Base-by-base conservation (phyloP, 768 basidiomycete genomes). In the Chalciporus chontae region DNA sequence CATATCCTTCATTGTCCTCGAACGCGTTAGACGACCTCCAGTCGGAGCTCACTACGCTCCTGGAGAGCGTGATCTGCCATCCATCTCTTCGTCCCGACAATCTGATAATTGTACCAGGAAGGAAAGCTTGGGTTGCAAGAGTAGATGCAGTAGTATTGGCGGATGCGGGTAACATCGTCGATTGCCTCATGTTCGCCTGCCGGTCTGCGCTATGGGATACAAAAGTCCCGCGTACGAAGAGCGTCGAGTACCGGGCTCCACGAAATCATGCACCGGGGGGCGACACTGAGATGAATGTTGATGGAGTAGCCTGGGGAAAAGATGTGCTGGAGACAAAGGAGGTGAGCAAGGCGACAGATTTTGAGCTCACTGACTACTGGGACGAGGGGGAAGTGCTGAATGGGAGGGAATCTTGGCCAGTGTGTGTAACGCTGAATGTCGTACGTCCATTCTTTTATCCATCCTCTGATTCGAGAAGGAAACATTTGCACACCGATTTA, bases 321-420 rank as follows among this genome's bases (percentile, higher is more conserved):
- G 83, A 83, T 54, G 76, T 80, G 2, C 78, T 88, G 36, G 81
- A 82, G 56, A 85, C 82, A 14, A 72, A 80, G 34, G 55, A 52
- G 29, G 66, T 72, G 32, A 64, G 63, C 19, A 66, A 67, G 8
- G 86, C 83, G 10, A 79, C 81, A 8, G 92, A 94, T 65, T 94
- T 94, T 57, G 92, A 94, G 69, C 75, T 94, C 18, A 77, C 83
- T 10, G 91, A 94, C 64, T 88, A 84, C 53, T 91, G 89, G 88
- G 90, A 90, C 59, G 88, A 90, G 54, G 92, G 92, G 0, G 85
- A 83, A 49, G 66, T 73, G 15, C 61, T 92, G 24, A 75, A 71
- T 34, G 83, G 83, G 2, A 72, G 81, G 52, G 79, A 86, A 2
- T 56, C 62, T 11, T 87, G 91, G 83, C 92, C 91, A 0, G 74